Conservation (phyloP, 345 rosid species). For the Eutrema japonicum region DNA sequence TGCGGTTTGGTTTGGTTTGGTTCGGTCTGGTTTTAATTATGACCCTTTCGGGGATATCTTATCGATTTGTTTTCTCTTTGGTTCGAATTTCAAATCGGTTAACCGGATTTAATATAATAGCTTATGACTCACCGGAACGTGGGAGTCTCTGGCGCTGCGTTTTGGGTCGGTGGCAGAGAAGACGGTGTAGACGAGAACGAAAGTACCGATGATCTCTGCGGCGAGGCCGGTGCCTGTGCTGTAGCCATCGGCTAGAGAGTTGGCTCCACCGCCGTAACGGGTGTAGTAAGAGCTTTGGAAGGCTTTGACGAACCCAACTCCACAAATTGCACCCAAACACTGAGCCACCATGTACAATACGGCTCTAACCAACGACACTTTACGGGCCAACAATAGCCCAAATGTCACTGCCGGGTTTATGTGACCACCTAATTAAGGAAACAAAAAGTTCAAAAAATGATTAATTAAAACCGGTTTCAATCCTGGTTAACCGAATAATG, state of each 20-base stretch:
- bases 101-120: too few relatives aligned
- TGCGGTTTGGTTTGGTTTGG: background rate
- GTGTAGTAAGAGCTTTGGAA: conserved; percentile 60
- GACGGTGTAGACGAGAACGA: conserved; percentile 70
- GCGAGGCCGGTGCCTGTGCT: conserved; percentile 65
- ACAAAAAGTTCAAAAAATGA: conserved; percentile 2
- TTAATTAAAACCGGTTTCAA: background rate
- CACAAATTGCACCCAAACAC: conserved; percentile 73
- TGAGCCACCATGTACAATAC: conserved; percentile 67
- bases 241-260: conserved; percentile 51
- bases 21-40: background rate
- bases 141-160: conserved; percentile 68
- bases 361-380: conserved; percentile 67
- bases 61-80: background rate
- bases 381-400: conserved; percentile 63
- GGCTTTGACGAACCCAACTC: conserved; percentile 64
- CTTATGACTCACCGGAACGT: conserved; percentile 57
- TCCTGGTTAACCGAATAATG: background rate
- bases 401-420: conserved; percentile 76
- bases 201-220: conserved; percentile 72
- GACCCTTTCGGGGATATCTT: background rate
- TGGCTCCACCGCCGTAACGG: conserved; percentile 68
- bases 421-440: conserved; percentile 64
- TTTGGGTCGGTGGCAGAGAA: conserved; percentile 73
- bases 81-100: background rate